These are phyloP conservation scores for Paramecium tetraurelia DNA, from an alignment of 73 alveolate genomes.

Conservation along the genomic window DNA sequence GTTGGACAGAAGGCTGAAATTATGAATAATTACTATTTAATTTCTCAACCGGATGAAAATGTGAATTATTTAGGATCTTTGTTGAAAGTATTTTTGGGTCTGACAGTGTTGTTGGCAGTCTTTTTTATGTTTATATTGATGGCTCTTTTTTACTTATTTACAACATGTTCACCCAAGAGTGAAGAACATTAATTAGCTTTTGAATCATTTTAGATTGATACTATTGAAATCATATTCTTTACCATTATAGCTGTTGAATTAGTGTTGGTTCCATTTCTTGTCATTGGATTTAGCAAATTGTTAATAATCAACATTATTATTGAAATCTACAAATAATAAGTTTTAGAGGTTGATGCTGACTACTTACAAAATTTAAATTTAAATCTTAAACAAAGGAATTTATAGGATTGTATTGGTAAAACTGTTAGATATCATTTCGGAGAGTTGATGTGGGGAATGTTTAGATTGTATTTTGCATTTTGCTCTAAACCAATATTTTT, in stretches of 20 bases:
- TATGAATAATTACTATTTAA: not conserved
- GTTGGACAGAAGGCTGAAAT: not conserved
- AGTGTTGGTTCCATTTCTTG: not conserved
- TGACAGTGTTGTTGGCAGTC: not conserved
- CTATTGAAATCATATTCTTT: not conserved
- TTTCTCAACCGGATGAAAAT: not conserved
- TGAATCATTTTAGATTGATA: not conserved
- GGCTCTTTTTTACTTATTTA: not conserved
- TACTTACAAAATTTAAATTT: too few relatives aligned
- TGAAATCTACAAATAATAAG: not conserved
- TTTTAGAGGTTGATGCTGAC: not conserved
- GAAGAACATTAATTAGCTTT: not conserved
- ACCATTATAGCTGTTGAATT: not conserved
- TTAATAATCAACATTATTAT: not conserved
- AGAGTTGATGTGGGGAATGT: not conserved
- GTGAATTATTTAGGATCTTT: not conserved
- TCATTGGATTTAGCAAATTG: not conserved
- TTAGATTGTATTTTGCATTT: not conserved
- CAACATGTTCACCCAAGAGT: not conserved
- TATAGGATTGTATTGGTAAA: not conserved
- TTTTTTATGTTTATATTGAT: not conserved
- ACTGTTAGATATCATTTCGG: not conserved
- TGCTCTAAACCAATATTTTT: not conserved
- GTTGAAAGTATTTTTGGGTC: not conserved
- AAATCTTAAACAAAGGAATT: not conserved